Evolutionary conservation across 805 yeast species (phyloP), one percentile per base, ranked within the genome.

Genomic region (Candida suzukii): DNA sequence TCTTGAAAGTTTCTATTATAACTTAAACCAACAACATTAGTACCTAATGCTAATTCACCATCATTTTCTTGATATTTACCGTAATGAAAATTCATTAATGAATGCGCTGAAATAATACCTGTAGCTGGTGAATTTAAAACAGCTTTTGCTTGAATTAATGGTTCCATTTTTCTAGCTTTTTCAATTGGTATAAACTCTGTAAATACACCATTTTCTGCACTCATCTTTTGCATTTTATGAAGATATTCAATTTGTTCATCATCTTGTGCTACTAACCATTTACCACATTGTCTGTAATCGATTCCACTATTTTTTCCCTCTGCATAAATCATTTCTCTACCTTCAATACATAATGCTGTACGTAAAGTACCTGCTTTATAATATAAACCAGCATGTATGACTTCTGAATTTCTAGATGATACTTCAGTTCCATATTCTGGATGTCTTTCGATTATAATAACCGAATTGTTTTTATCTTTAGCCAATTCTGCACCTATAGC

Each of bases 341-440:
- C 97, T 30, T 73, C 70, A 27, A 88, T 67, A 52, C 96, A 90
- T 24, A 88, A 61, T 48, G 67, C 61, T 0, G 86, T 76, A 54
- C 86, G 83, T 41, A 90, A 65, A 2, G 83, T 71, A 43, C 75
- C 74, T 10, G 66, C 62, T 0, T 95, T 95, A 53, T 85, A 83
- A 57, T 90, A 90, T 7, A 88, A 53, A 0, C 96, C 96, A 0
- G 95, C 95, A 61, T 88, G 97, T 20, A 88, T 82, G 21, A 90
- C 97, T 54, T 90, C 97, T 2, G 95, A 84, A 65, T 88, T 88
- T 40, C 96, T 67, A n/a, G 91, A 74, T 6, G 95, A 82, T 0
- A 95, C 87, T 52, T 88, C 96, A 49, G 74, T 72, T 1, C 96
- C 96, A 38, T 78, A 57, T 28, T 67, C 67, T 1, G 62, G 58